Base-by-base conservation (phyloP, 2,329 filamentous ascomycete species). In the Acrocalymma vagum region DNA sequence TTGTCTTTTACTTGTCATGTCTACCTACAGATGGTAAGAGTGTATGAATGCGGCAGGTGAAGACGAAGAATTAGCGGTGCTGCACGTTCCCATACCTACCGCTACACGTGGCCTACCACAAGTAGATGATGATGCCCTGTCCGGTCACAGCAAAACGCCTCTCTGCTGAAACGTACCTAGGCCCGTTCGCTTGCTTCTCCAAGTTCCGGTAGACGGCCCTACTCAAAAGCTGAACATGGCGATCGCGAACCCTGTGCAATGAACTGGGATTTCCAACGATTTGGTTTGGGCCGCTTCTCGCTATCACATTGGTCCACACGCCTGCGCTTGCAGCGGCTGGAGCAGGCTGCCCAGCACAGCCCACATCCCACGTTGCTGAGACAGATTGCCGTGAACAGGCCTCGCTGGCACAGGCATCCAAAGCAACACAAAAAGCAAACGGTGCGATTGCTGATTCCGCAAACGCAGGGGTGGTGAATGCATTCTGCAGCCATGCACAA, bases 251-350 rank as follows among this genome's bases (percentile, higher is more conserved):
- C 58, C 53, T 59, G 52, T 52, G 48, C 59, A 43, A 36, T 53
- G 48, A 52, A 42, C 44, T 51, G 55, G 55, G 60, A 51, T 59
- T n/a, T 54, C 65, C 64, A 58, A 53, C 47, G 46, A 33, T 45
- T 51, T 49, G 64, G 62, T 56, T 50, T 64, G 58, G 62, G 58
- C 49, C 48, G 43, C 36, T 51, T 48, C 30, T 42, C 32, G 36
- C 42, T 27, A 35, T 48, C 33, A 46, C 30, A 59, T 65, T 62
- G 54, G 58, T 51, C 42, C 29, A 45, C 29, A 30, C 27, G 21
- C 27, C 27, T 54, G 51, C 63, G 59, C 62, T 62, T 59, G 54
- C 46, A 57, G 60, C 58, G 55, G 51, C 41, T 46, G 43, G 48
- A 24, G 41, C 38, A 21, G 28, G 34, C 20, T 23, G 20, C 27